Conservation (phyloP, 176 grass and related monocot species). For the Poa annua region DNA sequence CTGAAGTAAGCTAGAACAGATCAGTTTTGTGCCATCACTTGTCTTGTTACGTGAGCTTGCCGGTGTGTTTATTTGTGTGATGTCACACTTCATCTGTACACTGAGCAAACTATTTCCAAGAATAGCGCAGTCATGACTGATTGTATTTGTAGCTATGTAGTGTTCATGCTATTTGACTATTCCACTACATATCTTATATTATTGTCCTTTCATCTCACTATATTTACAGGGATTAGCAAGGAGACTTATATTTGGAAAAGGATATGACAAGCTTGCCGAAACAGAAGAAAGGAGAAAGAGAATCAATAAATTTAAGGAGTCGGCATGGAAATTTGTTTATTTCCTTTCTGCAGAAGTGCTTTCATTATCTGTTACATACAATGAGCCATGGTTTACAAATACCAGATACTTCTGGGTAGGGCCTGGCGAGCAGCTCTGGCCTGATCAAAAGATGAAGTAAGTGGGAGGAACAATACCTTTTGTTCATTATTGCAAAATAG, state of each 20-base stretch:
- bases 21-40: constrained; percentile 25
- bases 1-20: neutral
- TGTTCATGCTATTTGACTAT: constrained; percentile 13
- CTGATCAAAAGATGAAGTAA: constrained; percentile 93
- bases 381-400: constrained; percentile 82
- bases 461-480: constrained; percentile 15
- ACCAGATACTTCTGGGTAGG: constrained; percentile 88
- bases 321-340: constrained; percentile 91
- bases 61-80: constrained; percentile 20
- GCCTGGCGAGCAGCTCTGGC: constrained; percentile 84
- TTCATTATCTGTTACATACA: constrained; percentile 82
- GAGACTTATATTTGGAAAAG: constrained; percentile 63
- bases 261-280: constrained; percentile 59
- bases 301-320: constrained; percentile 94
- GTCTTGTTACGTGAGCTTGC: neutral
- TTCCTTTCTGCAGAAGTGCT: constrained; percentile 77
- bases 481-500: constrained; percentile 29
- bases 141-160: constrained; percentile 13
- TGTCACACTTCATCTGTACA: constrained; percentile 12
- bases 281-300: constrained; percentile 68
- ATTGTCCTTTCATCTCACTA: constrained; percentile 16
- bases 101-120: constrained; percentile 12
- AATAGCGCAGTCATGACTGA: constrained; percentile 13
- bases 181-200: constrained; percentile 18
- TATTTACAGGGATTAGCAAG: constrained; percentile 62